A percentile compares a stretch with the other conserved stretches of the same genome.
Evolutionary conservation across 352 stramenopile genomes (phyloP).

Genomic region (Pythium apleroticum): DNA sequence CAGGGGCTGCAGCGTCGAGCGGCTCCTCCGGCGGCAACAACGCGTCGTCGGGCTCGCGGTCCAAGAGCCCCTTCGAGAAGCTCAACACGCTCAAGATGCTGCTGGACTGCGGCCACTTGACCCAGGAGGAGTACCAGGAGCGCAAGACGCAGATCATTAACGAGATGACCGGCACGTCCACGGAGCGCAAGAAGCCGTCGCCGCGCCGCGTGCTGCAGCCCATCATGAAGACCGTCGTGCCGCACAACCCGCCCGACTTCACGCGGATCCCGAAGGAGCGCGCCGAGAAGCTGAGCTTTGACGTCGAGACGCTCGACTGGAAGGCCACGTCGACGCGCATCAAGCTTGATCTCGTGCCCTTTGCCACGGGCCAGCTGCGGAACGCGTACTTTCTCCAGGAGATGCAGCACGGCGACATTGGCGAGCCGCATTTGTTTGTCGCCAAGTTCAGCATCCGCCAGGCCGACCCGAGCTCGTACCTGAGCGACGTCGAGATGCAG

Average conservation of each 20-base stretch:
- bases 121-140: conserved; percentile 76
- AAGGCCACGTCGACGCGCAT: conserved; percentile 55
- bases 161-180: conserved; percentile 82
- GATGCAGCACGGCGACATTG: conserved; percentile 26
- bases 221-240: conserved; percentile 80
- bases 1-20: not conserved
- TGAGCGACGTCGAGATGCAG: conserved; percentile 90
- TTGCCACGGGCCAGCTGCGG: conserved; percentile 76
- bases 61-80: conserved; percentile 75
- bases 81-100: conserved; percentile 85
- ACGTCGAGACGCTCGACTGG: conserved; percentile 83
- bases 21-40: not conserved
- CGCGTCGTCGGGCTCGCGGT: conserved; percentile 5
- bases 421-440: conserved; percentile 45
- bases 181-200: conserved; percentile 56
- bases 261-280: conserved; percentile 52
- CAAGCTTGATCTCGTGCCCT: conserved; percentile 78
- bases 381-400: conserved; percentile 83
- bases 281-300: conserved; percentile 81
- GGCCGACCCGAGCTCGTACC: conserved; percentile 69
- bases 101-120: conserved; percentile 75
- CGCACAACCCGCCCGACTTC: conserved; percentile 74
- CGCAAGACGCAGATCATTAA: conserved; percentile 88
- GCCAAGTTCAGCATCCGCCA: conserved; percentile 74
- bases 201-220: conserved; percentile 49